Conservation (phyloP, 1,284 basidiomycete genomes). For the Phylloboletellus chloephorus region DNA sequence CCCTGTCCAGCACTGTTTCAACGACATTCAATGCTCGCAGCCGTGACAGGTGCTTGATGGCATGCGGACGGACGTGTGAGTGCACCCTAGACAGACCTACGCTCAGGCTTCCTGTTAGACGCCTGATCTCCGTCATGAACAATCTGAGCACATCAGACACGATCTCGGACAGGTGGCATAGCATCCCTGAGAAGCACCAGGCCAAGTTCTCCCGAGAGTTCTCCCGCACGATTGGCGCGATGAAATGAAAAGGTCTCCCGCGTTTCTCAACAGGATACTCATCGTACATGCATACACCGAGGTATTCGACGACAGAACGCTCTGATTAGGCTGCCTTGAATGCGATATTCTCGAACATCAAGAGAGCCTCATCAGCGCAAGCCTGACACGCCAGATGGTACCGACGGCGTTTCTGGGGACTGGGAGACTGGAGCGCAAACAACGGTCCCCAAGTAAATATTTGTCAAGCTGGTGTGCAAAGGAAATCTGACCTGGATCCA, state of each 20-base stretch:
- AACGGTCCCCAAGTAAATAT: too few species aligned
- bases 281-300: too few species aligned
- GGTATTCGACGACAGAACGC: background rate
- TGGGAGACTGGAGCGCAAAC: too few species aligned
- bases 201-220: background rate
- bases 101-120: background rate
- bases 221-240: background rate
- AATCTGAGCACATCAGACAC: background rate
- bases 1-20: background rate
- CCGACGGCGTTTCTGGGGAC: too few species aligned
- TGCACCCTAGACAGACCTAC: background rate
- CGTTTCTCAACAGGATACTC: background rate
- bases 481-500: too few species aligned
- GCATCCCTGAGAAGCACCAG: conserved; percentile 1
- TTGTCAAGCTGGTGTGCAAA: too few species aligned
- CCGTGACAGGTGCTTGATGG: conserved; percentile 2
- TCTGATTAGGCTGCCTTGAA: background rate
- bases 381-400: background rate
- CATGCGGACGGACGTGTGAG: background rate
- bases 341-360: background rate
- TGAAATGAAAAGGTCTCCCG: background rate
- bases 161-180: background rate
- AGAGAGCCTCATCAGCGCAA: conserved; percentile 8
- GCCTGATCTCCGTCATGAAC: background rate
- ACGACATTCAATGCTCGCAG: background rate